These are phyloP conservation scores for Ramaria rubella DNA, from an alignment of 768 basidiomycete species.

Conservation along the genomic window DNA sequence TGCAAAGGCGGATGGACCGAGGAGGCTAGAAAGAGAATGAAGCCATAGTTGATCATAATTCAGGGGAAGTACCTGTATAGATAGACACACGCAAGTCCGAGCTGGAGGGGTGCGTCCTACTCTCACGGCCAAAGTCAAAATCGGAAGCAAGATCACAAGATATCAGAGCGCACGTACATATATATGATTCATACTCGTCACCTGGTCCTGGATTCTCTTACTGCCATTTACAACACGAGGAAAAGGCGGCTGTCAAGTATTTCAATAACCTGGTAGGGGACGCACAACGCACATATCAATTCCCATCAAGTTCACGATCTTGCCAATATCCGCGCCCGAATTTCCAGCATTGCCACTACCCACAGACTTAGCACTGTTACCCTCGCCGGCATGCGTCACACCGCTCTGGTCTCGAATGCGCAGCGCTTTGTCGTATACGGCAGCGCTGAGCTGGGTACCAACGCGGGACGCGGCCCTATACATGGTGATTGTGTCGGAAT, in stretches of 20 bases:
- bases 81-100: slow-evolving; percentile 28
- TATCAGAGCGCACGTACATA: slow-evolving; percentile 5
- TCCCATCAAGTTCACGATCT: slow-evolving; percentile 31
- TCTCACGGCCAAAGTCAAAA: not conserved
- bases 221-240: slow-evolving; percentile 1
- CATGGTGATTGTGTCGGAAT: too few relatives aligned
- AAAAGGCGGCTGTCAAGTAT: not conserved
- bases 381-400: too few relatives aligned
- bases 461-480: slow-evolving; percentile 19
- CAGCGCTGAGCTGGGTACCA: slow-evolving; percentile 25
- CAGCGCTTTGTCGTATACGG: slow-evolving; percentile 32
- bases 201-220: not conserved
- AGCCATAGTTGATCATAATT: not conserved
- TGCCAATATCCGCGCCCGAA: slow-evolving; percentile 28
- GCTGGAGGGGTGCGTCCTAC: slow-evolving; percentile 27
- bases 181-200: not conserved
- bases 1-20: slow-evolving; percentile 41
- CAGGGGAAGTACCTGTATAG: slow-evolving; percentile 27
- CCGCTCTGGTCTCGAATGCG: slow-evolving; percentile 30
- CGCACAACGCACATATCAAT: slow-evolving; percentile 16
- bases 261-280: too few relatives aligned
- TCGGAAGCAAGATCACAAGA: not conserved
- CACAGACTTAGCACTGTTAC: too few relatives aligned
- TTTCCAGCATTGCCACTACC: too few relatives aligned
- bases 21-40: slow-evolving; percentile 28